Evolutionary conservation across 805 yeast genomes (phyloP).

Genomic region (Metschnikowia anglica): DNA sequence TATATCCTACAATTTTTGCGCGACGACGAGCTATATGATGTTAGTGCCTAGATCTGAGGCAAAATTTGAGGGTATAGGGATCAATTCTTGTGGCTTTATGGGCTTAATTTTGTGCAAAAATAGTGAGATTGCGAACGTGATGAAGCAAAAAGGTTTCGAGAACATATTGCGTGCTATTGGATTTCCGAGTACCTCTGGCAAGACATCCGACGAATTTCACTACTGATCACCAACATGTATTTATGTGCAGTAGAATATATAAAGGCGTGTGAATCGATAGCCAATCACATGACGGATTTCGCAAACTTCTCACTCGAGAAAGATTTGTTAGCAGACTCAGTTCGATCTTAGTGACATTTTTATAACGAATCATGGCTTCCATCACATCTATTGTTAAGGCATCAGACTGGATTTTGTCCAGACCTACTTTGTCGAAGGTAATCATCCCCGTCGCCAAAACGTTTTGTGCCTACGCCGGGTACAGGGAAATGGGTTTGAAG

Average conservation of each 20-base stretch:
- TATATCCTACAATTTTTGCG: conserved; percentile 74
- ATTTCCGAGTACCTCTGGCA: conserved; percentile 58
- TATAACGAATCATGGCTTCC: conserved; percentile 45
- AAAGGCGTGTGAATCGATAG: neutral
- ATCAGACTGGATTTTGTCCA: conserved; percentile 75
- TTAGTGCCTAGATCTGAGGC: conserved; percentile 76
- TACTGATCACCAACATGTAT: conserved; percentile 38
- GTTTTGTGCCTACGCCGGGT: conserved; percentile 76
- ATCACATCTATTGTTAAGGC: conserved; percentile 69
- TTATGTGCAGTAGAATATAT: conserved; percentile 6
- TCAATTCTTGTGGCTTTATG: conserved; percentile 77
- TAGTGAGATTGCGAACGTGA: conserved; percentile 49
- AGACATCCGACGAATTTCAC: conserved; percentile 61
- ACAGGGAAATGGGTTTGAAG: conserved; percentile 91
- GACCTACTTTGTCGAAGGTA: conserved; percentile 74
- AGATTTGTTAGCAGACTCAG: conserved; percentile 2
- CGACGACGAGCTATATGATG: conserved; percentile 83
- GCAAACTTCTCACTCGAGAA: conserved; percentile 13
- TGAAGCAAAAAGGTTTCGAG: conserved; percentile 47
- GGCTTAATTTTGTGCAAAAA: conserved; percentile 79
- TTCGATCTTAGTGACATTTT: neutral
- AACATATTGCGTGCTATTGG: conserved; percentile 65
- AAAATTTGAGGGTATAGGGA: conserved; percentile 53
- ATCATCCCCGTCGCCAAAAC: conserved; percentile 77
- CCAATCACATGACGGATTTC: conserved; percentile 17